Percentiles rank a stretch among this genome's conserved stretches.
Conservation (phyloP, 352 stramenopile genomes). For the Discostella stelligera region DNA sequence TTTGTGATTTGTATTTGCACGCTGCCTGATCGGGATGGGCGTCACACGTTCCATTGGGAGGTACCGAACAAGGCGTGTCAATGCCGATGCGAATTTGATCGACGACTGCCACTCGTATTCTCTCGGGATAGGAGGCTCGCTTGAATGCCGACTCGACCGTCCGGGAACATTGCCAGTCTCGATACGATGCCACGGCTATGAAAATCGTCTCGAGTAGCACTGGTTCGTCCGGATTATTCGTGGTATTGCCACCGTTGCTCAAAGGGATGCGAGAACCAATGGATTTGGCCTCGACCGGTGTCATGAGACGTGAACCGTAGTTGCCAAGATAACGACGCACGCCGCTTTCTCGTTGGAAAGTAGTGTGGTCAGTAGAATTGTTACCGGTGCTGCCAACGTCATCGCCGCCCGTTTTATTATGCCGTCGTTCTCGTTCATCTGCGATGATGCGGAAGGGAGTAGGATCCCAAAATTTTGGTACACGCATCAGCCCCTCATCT, state of each 20-base stretch:
- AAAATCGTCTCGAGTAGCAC: constrained; percentile 71
- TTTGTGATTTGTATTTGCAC: constrained; percentile 63
- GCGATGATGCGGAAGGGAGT: constrained; percentile 26
- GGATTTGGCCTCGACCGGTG: constrained; percentile 50
- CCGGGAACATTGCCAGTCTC: constrained; percentile 77
- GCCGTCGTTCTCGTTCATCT: constrained; percentile 24
- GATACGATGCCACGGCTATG: constrained; percentile 78
- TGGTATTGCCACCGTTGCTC: background rate
- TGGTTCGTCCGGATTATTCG: background rate
- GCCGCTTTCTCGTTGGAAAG: background rate
- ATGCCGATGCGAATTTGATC: constrained; percentile 62
- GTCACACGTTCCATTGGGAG: constrained; percentile 43
- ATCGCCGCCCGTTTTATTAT: background rate
- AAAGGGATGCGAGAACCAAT: constrained; percentile 52
- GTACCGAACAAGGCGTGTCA: constrained; percentile 43
- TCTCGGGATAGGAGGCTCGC: constrained; percentile 65
- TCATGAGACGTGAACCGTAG: constrained; percentile 63
- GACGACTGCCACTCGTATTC: constrained; percentile 73
- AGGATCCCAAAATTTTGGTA: constrained; percentile 50
- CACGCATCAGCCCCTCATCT: constrained; percentile 30
- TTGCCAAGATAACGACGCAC: constrained; percentile 70
- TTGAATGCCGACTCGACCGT: constrained; percentile 78
- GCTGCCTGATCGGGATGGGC: constrained; percentile 58
- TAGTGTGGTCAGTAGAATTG: background rate
- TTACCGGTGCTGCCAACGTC: background rate